Conservation (phyloP, 2,329 filamentous ascomycete species). For the Septoria petroselini region DNA sequence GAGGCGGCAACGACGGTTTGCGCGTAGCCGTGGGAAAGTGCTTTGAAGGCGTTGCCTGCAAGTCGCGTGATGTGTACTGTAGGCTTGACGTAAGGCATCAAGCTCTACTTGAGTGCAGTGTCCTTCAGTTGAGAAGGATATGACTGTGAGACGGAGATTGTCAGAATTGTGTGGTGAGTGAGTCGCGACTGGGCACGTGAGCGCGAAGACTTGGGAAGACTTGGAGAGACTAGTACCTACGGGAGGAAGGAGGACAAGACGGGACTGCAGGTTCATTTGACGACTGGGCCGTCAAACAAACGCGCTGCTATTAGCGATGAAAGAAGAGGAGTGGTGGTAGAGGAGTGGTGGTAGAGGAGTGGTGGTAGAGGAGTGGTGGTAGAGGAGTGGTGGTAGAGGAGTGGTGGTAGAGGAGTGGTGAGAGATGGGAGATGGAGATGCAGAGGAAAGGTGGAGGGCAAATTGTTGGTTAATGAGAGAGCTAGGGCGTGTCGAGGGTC, state of each 20-base stretch:
- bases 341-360: constrained; percentile 12
- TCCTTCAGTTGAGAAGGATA: constrained; percentile 59
- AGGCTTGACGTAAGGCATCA: constrained; percentile 77
- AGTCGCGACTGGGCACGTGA: constrained; percentile 18
- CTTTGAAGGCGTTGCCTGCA: constrained; percentile 63
- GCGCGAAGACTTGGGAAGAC: too few species aligned
- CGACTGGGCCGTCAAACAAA: constrained; percentile 87
- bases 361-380: constrained; percentile 11
- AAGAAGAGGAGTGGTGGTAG: constrained; percentile 15
- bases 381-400: constrained; percentile 10
- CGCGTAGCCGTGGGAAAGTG: constrained; percentile 95
- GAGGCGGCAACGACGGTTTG: constrained; percentile 95
- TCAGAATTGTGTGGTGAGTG: constrained; percentile 17
- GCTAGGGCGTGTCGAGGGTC: neutral
- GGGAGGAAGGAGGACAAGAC: constrained; percentile 16
- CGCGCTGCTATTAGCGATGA: constrained; percentile 56
- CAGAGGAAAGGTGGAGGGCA: constrained; percentile 14
- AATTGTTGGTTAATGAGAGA: constrained; percentile 2
- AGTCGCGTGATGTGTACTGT: constrained; percentile 88
- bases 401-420: constrained; percentile 11
- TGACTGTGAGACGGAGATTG: constrained; percentile 38
- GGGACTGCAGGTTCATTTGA: constrained; percentile 96
- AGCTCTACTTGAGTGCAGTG: constrained; percentile 58
- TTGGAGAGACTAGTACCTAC: constrained; percentile 21
- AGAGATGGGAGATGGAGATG: constrained; percentile 7